Evolutionary conservation across 2,329 filamentous ascomycete species (phyloP).

Genomic region (Pseudogymnoascus sp.): DNA sequence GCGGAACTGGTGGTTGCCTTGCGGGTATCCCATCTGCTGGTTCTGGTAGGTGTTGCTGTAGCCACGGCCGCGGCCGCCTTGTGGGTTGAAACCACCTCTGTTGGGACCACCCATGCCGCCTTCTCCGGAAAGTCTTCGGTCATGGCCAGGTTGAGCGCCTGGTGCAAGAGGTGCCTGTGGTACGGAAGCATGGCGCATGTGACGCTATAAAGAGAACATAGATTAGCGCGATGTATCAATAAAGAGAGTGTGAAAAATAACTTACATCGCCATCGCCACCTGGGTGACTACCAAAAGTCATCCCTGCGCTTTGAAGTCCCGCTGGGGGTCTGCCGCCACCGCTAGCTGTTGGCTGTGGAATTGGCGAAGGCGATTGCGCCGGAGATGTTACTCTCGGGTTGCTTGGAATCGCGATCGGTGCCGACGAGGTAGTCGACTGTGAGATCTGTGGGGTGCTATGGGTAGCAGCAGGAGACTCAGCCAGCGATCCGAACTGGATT

Average conservation of each 20-base stretch:
- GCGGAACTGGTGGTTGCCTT: slow-evolving; percentile 24
- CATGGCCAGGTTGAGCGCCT: slow-evolving; percentile 63
- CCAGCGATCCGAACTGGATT: slow-evolving; percentile 76
- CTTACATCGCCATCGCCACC: slow-evolving; percentile 74
- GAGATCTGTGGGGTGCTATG: slow-evolving; percentile 59
- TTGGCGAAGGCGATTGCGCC: slow-evolving; percentile 82
- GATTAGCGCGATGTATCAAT: not conserved
- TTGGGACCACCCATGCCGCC: slow-evolving; percentile 59
- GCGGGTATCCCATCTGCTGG: slow-evolving; percentile 41
- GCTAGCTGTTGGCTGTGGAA: slow-evolving; percentile 76
- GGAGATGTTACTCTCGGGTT: slow-evolving; percentile 76
- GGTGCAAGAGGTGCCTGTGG: slow-evolving; percentile 55
- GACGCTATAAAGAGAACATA: slow-evolving; percentile 41
- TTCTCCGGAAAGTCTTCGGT: slow-evolving; percentile 76
- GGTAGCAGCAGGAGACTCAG: slow-evolving; percentile 58
- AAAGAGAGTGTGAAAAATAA: slow-evolving; percentile 17
- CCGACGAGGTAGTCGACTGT: slow-evolving; percentile 33
- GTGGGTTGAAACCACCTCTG: slow-evolving; percentile 50
- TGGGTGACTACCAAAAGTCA: slow-evolving; percentile 11
- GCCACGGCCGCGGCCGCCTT: slow-evolving; percentile 39
- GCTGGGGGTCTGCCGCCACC: slow-evolving; percentile 80
- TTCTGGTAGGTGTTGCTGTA: slow-evolving; percentile 41
- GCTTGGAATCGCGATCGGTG: slow-evolving; percentile 56
- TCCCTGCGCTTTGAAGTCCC: slow-evolving; percentile 38
- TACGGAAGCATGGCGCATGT: slow-evolving; percentile 61